Percentiles rank a stretch among this genome's conserved stretches.
phyloP scores from a whole-genome alignment of 106 monocot species.

The Dioscorea dumetorum region DNA sequence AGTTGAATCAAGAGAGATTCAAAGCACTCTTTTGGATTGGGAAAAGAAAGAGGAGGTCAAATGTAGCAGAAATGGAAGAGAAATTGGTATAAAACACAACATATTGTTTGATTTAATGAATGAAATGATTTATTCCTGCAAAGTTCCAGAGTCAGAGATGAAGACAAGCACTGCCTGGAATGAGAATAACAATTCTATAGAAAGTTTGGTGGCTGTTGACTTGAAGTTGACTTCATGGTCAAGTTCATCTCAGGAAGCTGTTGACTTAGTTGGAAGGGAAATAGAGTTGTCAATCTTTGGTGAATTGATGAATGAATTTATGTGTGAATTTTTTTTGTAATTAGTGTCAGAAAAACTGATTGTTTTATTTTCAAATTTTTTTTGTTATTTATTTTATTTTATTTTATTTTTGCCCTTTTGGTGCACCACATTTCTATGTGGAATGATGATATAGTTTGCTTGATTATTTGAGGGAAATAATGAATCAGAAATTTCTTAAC shows the following conservation, averaged over 20 bases:
- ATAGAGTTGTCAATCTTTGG: conserved; percentile 38
- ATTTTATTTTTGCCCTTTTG: no score
- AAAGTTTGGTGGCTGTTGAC: conserved; percentile 34
- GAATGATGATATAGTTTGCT: no score
- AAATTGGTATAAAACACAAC: conserved; percentile 15
- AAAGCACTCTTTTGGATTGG: conserved; percentile 5
- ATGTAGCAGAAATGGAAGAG: conserved; percentile 2
- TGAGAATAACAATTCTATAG: conserved; percentile 18
- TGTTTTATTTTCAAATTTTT: no score
- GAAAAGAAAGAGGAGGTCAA: conserved; percentile 16
- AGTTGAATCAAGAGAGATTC: conserved; percentile 32
- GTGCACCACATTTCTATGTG: no score
- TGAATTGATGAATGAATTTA: conserved; percentile 49
- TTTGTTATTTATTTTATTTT: no score
- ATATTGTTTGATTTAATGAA: conserved; percentile 63
- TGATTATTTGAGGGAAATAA: no score
- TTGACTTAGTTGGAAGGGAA: conserved; percentile 26
- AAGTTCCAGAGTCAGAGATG: conserved; percentile 17
- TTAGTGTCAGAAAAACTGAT: no score
- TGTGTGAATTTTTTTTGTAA: conserved; percentile 21
- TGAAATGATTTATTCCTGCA: conserved; percentile 13
- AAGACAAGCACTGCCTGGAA: neutral
- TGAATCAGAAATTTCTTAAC: no score
- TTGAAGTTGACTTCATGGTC: conserved; percentile 33
- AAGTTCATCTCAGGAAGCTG: conserved; percentile 12